These are phyloP conservation scores for Scenedesmus sp. DNA, from an alignment of 163 green algal species.

Conservation along the genomic window DNA sequence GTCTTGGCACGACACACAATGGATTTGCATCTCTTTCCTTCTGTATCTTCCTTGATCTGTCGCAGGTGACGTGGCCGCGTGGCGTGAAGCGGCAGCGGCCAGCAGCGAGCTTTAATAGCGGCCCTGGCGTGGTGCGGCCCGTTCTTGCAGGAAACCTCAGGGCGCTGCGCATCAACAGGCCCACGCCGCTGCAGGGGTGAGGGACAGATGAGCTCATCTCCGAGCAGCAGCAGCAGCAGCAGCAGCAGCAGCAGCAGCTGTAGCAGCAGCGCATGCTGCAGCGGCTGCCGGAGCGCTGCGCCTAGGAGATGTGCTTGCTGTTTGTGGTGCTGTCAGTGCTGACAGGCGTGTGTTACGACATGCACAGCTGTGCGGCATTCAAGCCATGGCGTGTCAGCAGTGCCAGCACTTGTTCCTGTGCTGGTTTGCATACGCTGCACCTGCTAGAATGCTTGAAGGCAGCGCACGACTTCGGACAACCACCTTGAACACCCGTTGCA, in stretches of 20 bases:
- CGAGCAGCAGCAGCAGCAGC: background rate
- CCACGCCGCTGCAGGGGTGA: constrained; percentile 57
- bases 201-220: too few species aligned
- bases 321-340: too few species aligned
- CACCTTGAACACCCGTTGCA: too few species aligned
- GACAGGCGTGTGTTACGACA: too few species aligned
- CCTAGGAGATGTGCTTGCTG: too few species aligned
- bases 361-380: too few species aligned
- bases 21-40: background rate
- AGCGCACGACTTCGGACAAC: too few species aligned
- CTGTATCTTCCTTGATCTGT: background rate
- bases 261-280: background rate
- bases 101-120: constrained; percentile 12
- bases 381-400: too few species aligned
- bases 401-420: too few species aligned
- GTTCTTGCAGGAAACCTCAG: constrained; percentile 38
- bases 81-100: background rate
- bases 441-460: too few species aligned
- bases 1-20: background rate
- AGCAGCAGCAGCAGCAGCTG: background rate
- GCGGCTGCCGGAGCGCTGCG: too few species aligned
- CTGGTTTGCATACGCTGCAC: too few species aligned
- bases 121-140: background rate
- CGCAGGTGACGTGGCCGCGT: background rate
- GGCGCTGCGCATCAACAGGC: constrained; percentile 16